Evolutionary conservation across 192 early-diverging fungal species (phyloP).

Genomic region (Backusella macrospora): DNA sequence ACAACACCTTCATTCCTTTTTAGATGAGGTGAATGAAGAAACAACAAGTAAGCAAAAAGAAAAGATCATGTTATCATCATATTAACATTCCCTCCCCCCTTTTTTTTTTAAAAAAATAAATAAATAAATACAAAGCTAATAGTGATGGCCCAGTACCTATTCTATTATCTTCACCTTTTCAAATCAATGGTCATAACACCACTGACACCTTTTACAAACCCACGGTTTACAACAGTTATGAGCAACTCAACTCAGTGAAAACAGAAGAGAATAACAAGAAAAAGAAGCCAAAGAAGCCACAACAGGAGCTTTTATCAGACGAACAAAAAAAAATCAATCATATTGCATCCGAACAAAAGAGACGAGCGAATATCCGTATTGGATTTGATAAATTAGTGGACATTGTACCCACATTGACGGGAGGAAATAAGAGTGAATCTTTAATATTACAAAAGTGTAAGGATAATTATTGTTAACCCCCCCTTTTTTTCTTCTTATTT

Average conservation of each 20-base stretch:
- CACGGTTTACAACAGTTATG: not conserved
- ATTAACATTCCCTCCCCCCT: not conserved
- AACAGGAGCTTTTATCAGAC: constrained; percentile 76
- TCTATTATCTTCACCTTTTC: constrained; percentile 10
- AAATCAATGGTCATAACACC: not conserved
- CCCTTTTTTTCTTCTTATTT: no score
- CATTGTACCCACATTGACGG: constrained; percentile 80
- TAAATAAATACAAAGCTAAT: not conserved
- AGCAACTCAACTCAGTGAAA: not conserved
- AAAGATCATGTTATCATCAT: not conserved
- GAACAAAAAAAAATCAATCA: constrained; percentile 92
- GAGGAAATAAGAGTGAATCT: constrained; percentile 82
- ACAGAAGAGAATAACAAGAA: not conserved
- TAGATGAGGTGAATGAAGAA: constrained; percentile 19
- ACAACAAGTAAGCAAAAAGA: not conserved
- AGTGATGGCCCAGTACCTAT: not conserved
- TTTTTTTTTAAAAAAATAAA: no score
- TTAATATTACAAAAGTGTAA: constrained; percentile 80
- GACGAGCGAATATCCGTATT: constrained; percentile 84
- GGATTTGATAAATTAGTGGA: constrained; percentile 89
- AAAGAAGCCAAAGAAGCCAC: constrained; percentile 32
- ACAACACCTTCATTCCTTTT: constrained; percentile 17
- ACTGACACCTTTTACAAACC: no score
- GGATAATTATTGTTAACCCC: no score
- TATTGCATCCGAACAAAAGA: constrained; percentile 92